Evolutionary conservation across 2,329 filamentous ascomycete species (phyloP), one percentile per base, ranked within the genome.

Genomic region (Boeremia lycopersici): DNA sequence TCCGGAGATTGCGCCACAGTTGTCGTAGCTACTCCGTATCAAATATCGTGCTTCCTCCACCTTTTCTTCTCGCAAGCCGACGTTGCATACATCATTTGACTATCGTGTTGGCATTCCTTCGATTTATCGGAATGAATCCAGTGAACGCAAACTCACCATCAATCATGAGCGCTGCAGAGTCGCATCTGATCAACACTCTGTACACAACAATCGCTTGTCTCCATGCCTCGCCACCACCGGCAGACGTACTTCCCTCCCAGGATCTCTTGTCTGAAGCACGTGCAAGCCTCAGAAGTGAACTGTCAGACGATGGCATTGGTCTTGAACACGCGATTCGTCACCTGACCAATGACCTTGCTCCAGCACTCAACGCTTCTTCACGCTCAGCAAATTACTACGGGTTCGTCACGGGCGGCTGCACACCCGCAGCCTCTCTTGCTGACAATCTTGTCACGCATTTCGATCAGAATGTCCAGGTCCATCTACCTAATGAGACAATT

Each of bases 381-480:
- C 81, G 69, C 28, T 76, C 74, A 9, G 63, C 72, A 19, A 69
- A 70, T 13, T 75, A 96, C 79, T 96, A 91, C 73, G 93, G 91
- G 55, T 96, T 97, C 72, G 89, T 97, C 6, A 96, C 88, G 0
- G 93, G 93, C 39, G 89, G 91, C 12, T 81, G 83, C 7, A 89
- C 93, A 0, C 90, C 91, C 6, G 86, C 91, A 23, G 92, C 92
- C 29, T 83, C 89, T 63, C 84, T 90, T 48, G 93, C 91, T 1
- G 93, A 97, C 72, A 89, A 91, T 60, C 76, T 96, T n/a, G 91
- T 93, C 57, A 87, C 87, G 5, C 83, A 85, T 8, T 84, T 88
- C 57, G 93, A 97, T 71, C 91, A 96, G 71, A 96, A 93, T 73
- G 87, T 92, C 4, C 84, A 88, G 53, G 90, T 96, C 0, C 92